phyloP scores from a whole-genome alignment of 306 rosid genomes.

The Erythrophleum fordii region DNA sequence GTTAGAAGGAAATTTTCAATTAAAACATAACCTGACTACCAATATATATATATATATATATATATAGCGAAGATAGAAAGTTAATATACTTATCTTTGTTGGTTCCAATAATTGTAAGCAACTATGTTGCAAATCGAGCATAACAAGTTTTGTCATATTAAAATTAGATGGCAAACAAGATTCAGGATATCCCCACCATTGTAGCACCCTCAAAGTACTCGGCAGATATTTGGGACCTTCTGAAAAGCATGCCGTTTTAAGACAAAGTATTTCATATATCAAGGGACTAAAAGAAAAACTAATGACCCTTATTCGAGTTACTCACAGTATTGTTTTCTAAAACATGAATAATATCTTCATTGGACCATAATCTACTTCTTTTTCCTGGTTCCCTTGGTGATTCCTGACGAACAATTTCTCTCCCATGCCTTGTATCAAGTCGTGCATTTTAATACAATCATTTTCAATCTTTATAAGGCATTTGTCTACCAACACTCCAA shows the following conservation, averaged over 20 bases:
- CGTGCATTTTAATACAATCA: constrained; percentile 12
- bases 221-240: not conserved
- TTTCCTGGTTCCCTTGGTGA: not conserved
- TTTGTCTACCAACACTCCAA: not conserved
- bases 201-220: not conserved
- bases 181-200: not conserved
- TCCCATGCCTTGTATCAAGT: constrained; percentile 26
- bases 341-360: constrained; percentile 1
- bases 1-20: not conserved
- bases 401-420: constrained; percentile 31
- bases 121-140: not conserved
- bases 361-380: constrained; percentile 32
- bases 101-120: not conserved
- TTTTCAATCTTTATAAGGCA: not conserved
- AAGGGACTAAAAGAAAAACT: not conserved
- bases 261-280: not conserved
- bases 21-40: no score
- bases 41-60: no score
- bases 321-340: constrained; percentile 4
- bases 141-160: not conserved
- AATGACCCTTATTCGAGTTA: no score
- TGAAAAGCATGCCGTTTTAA: not conserved
- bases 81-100: not conserved
- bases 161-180: not conserved
- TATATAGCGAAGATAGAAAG: no score